Evolutionary conservation across 75 land plant genomes (phyloP).

Genomic region (Pinus tabuliformis): DNA sequence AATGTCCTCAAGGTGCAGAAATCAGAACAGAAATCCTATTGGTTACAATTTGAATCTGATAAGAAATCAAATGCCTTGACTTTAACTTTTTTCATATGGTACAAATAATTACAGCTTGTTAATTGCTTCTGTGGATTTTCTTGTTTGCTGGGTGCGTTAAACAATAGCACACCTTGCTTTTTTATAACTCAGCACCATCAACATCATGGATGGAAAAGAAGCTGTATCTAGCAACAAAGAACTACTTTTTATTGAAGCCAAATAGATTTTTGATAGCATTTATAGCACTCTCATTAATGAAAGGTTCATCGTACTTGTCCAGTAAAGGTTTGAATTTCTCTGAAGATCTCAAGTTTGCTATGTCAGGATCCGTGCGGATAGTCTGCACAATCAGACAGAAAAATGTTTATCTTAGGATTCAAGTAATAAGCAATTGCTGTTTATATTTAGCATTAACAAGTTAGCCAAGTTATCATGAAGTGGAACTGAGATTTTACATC

Average conservation of each 20-base stretch:
- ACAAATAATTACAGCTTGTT: neutral
- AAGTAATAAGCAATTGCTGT: neutral
- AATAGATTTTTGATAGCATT: constrained; percentile 87
- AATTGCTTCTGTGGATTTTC: constrained; percentile 4
- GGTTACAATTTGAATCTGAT: neutral
- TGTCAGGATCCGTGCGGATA: constrained; percentile 84
- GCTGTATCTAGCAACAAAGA: neutral
- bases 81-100: neutral
- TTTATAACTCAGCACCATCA: neutral
- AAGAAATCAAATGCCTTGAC: neutral
- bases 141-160: neutral
- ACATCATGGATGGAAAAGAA: neutral
- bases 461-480: neutral
- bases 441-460: constrained; percentile 4
- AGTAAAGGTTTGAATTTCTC: constrained; percentile 74
- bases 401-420: too few relatives aligned
- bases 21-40: neutral
- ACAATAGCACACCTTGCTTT: neutral
- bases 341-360: constrained; percentile 62
- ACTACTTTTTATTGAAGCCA: constrained; percentile 75
- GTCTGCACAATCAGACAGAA: constrained; percentile 38
- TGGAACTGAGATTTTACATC: neutral
- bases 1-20: neutral
- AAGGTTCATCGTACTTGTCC: constrained; percentile 91
- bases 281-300: constrained; percentile 96